Conservation (phyloP, 1,284 basidiomycete genomes). For the Lentinula novae-zelandiae region DNA sequence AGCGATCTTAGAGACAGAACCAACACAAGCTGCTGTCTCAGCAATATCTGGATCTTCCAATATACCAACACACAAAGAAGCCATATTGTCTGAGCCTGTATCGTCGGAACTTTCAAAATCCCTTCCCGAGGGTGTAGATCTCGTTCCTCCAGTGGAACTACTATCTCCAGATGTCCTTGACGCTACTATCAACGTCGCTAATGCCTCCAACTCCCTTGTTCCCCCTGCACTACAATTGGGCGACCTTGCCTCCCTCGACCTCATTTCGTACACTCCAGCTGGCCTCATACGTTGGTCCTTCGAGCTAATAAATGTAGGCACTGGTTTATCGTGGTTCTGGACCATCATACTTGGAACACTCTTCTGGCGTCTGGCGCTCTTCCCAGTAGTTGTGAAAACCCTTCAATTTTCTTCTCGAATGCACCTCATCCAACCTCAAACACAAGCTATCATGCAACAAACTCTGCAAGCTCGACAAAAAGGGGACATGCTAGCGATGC, state of each 20-base stretch:
- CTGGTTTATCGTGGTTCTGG: slow-evolving; percentile 84
- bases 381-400: slow-evolving; percentile 69
- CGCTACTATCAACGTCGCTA: slow-evolving; percentile 11
- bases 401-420: slow-evolving; percentile 72
- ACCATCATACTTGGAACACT: slow-evolving; percentile 75
- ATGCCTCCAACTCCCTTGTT: not conserved
- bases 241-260: slow-evolving; percentile 75
- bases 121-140: slow-evolving; percentile 7
- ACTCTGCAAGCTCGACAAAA: slow-evolving; percentile 30
- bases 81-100: not conserved
- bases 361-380: slow-evolving; percentile 62
- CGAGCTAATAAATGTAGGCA: slow-evolving; percentile 71
- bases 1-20: not conserved
- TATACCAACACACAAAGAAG: not conserved
- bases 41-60: not conserved
- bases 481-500: slow-evolving; percentile 53
- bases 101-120: not conserved
- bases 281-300: slow-evolving; percentile 65
- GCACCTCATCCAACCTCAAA: slow-evolving; percentile 56
- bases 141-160: not conserved
- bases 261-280: slow-evolving; percentile 58
- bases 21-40: not conserved
- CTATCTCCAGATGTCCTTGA: slow-evolving; percentile 16
- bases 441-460: slow-evolving; percentile 53
- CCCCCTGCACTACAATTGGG: slow-evolving; percentile 62